Evolutionary conservation across 1,284 basidiomycete genomes (phyloP).

Genomic region (Fereydounia khargensis): DNA sequence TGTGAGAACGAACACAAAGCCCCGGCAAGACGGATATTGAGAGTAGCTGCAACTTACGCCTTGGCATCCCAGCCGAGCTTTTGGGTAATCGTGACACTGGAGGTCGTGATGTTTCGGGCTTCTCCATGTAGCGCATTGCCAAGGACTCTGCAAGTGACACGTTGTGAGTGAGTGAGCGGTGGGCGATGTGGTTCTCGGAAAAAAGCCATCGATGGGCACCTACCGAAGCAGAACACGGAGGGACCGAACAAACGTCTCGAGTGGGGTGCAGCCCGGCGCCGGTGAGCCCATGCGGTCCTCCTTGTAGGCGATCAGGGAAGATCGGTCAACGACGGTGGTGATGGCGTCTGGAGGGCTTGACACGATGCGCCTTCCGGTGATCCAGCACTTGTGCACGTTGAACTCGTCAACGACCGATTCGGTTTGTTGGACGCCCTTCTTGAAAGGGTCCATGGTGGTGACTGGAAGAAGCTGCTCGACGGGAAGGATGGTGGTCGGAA

Average conservation of each 20-base stretch:
- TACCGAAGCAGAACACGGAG: slow-evolving; percentile 18
- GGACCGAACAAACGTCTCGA: slow-evolving; percentile 20
- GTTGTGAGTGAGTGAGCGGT: too few species aligned
- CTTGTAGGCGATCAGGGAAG: slow-evolving; percentile 11
- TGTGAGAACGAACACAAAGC: too few species aligned
- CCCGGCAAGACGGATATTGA: too few species aligned
- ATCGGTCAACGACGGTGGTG: slow-evolving; percentile 15
- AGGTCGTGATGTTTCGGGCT: slow-evolving; percentile 13
- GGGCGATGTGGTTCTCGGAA: too few species aligned
- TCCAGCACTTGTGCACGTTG: slow-evolving; percentile 23
- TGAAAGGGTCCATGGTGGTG: background rate
- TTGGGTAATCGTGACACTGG: slow-evolving; percentile 12
- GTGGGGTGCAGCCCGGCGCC: slow-evolving; percentile 15
- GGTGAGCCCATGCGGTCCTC: slow-evolving; percentile 18
- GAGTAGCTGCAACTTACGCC: too few species aligned
- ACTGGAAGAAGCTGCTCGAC: slow-evolving; percentile 7
- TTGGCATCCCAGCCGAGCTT: slow-evolving; percentile 34
- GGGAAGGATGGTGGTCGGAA: slow-evolving; percentile 9
- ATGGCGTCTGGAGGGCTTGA: slow-evolving; percentile 28
- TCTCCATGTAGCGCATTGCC: slow-evolving; percentile 37
- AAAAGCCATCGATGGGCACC: too few species aligned
- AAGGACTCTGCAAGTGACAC: too few species aligned
- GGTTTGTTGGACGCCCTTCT: slow-evolving; percentile 5
- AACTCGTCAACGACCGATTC: slow-evolving; percentile 22
- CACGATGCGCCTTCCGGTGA: slow-evolving; percentile 14